Evolutionary conservation across 306 rosid species (phyloP), one percentile per base, ranked within the genome.

Genomic region (Rosa chinensis): DNA sequence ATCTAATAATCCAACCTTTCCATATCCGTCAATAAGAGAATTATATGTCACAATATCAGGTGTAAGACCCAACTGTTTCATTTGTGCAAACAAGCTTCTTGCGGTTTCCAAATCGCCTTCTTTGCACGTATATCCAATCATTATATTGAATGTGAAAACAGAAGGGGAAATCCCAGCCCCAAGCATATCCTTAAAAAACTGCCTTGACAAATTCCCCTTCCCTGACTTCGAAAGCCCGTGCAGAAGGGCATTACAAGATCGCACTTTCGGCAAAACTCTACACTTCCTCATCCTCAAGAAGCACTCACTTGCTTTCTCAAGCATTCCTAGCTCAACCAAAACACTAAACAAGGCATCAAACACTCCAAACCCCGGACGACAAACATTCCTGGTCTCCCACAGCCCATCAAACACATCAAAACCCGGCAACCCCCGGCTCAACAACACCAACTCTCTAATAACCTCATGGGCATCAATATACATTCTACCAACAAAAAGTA

Each of bases 1-100:
- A 5, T 85, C 79, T 69, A 92, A 75, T 8, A 76, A 82, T 32
- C 97, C 97, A 70, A 40, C 79, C 89, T 94, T 94, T 49, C 99
- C 99, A 82, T 88, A 85, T 75, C 99, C 99, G 85, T 92, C 92
- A 80, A 95, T 89, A 80, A 92, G 97, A 87, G 94, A 86, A 91
- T 95, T 95, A 70, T 95, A 95, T 0, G 99, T 92, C 63, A 95
- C 92, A 40, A 77, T 74, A 79, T 95, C 96, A 6, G 99, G 94
- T 49, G 20, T 59, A 49, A 94, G 82, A 70, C 95, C 94, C 39
- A 35, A 79, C 32, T 28, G 82, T 80, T 89, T 88, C 98, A 95
- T 92, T 82, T 82, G 89, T 74, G 87, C 84, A 81, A 95, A 91
- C 72, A 91, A 85, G 66, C 82, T 77, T 84, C 89, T 80, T 55